Percentiles rank a stretch among this genome's conserved stretches.
phyloP scores from a whole-genome alignment of 2,329 filamentous ascomycete genomes.

The Venturia nashicola region DNA sequence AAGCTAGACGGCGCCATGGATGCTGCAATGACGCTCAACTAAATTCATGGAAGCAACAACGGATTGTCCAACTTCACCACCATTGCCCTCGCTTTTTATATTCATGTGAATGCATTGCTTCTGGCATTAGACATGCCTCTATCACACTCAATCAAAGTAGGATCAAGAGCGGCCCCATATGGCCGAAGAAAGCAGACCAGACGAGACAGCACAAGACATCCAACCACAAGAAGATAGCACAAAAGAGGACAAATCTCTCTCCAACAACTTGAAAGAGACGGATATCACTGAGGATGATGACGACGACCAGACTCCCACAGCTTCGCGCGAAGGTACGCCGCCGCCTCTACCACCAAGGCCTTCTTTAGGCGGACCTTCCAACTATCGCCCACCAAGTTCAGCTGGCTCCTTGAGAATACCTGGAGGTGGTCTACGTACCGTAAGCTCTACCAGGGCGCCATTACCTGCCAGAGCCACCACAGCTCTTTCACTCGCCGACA shows the following conservation, averaged over 20 bases:
- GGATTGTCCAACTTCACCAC: too few relatives aligned
- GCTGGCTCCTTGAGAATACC: not conserved
- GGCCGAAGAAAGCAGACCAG: slow-evolving; percentile 5
- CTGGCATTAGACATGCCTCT: slow-evolving; percentile 4
- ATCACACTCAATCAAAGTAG: not conserved
- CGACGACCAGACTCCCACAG: not conserved
- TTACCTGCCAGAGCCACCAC: slow-evolving; percentile 59
- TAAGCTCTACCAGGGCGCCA: slow-evolving; percentile 42
- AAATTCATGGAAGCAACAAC: not conserved
- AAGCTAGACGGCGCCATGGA: too few relatives aligned
- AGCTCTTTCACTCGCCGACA: slow-evolving; percentile 68
- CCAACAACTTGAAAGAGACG: not conserved
- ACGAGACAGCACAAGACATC: not conserved
- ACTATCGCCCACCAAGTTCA: slow-evolving; percentile 15
- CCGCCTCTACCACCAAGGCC: slow-evolving; percentile 25
- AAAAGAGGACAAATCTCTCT: not conserved
- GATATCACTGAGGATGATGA: not conserved
- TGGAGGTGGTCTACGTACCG: slow-evolving; percentile 12
- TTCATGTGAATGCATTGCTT: not conserved
- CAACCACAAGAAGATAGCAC: not conserved
- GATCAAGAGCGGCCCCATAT: slow-evolving; percentile 3
- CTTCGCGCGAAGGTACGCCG: slow-evolving; percentile 21
- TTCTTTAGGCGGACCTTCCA: slow-evolving; percentile 18
- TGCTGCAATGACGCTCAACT: not conserved
- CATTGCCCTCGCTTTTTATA: not conserved